These are phyloP conservation scores for Manihot esculenta DNA, from an alignment of 441 rosid species.

Conservation along the genomic window DNA sequence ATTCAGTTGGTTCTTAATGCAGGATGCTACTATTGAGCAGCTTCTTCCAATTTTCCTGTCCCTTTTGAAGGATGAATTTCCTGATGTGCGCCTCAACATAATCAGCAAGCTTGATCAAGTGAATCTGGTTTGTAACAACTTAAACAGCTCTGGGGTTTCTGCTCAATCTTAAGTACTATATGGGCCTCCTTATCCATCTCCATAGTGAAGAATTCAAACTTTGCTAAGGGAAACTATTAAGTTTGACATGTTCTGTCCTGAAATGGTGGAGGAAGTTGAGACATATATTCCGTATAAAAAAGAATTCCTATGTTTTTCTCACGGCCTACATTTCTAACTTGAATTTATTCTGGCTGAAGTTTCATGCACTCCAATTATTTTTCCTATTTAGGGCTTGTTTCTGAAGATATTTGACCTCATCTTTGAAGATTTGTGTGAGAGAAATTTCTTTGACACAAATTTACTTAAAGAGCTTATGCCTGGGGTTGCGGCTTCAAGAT, in stretches of 20 bases:
- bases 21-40: constrained; percentile 96
- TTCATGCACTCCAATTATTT: not conserved
- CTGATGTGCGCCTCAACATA: constrained; percentile 91
- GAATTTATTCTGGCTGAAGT: not conserved
- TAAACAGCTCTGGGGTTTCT: not conserved
- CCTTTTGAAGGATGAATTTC: constrained; percentile 91
- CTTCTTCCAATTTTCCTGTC: constrained; percentile 96
- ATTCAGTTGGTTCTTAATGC: constrained; percentile 33
- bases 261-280: not conserved
- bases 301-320: not conserved
- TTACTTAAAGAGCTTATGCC: not conserved
- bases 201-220: not conserved
- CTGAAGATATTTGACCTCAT: not conserved
- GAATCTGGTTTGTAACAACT: constrained; percentile 63
- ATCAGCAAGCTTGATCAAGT: constrained; percentile 99
- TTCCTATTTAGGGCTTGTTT: constrained; percentile 1
- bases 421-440: not conserved
- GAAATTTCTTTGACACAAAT: not conserved
- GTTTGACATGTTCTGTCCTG: not conserved
- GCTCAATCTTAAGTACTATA: not conserved
- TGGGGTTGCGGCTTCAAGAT: not conserved
- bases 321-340: not conserved
- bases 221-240: not conserved
- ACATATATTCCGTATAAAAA: not conserved
- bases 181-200: not conserved